A percentile compares a stretch with the other conserved stretches of the same genome.
Evolutionary conservation across 768 basidiomycete genomes (phyloP).

Genomic region (Omphalotus guepiniiformis): DNA sequence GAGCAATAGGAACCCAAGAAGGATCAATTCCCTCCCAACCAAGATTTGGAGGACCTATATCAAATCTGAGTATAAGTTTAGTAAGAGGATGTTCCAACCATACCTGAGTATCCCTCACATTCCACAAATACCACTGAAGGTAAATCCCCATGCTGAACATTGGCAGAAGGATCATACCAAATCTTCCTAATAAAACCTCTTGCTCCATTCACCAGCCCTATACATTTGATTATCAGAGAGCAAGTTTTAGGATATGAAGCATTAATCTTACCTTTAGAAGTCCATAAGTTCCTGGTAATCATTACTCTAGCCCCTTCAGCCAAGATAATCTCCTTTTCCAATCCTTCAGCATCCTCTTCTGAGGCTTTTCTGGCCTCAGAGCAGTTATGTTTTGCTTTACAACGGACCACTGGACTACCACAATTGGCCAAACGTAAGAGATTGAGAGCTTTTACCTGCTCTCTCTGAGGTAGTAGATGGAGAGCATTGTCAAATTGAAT

Average conservation of each 20-base stretch:
- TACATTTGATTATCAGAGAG: background rate
- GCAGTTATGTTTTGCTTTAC: slow-evolving; percentile 13
- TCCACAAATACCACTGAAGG: too few relatives aligned
- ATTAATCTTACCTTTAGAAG: slow-evolving; percentile 14
- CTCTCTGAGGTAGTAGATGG: too few relatives aligned
- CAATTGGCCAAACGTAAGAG: background rate
- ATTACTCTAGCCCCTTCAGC: too few relatives aligned
- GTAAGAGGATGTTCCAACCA: too few relatives aligned
- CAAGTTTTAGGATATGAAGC: slow-evolving; percentile 5
- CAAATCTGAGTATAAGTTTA: slow-evolving; percentile 4
- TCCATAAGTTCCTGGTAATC: slow-evolving; percentile 22
- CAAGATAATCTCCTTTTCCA: slow-evolving; percentile 17
- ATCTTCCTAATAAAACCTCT: too few relatives aligned
- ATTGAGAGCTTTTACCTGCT: too few relatives aligned
- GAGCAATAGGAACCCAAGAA: background rate
- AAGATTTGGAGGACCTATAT: too few relatives aligned
- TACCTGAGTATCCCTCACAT: too few relatives aligned
- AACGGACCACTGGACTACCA: background rate
- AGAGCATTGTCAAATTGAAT: background rate
- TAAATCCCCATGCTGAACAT: slow-evolving; percentile 9
- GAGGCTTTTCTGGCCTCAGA: slow-evolving; percentile 13
- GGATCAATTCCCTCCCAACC: background rate
- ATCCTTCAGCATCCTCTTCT: slow-evolving; percentile 21
- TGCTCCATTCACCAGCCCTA: too few relatives aligned
- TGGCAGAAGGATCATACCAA: too few relatives aligned